Evolutionary conservation across 2,329 filamentous ascomycete genomes (phyloP).

Genomic region (Colletotrichum karsti): DNA sequence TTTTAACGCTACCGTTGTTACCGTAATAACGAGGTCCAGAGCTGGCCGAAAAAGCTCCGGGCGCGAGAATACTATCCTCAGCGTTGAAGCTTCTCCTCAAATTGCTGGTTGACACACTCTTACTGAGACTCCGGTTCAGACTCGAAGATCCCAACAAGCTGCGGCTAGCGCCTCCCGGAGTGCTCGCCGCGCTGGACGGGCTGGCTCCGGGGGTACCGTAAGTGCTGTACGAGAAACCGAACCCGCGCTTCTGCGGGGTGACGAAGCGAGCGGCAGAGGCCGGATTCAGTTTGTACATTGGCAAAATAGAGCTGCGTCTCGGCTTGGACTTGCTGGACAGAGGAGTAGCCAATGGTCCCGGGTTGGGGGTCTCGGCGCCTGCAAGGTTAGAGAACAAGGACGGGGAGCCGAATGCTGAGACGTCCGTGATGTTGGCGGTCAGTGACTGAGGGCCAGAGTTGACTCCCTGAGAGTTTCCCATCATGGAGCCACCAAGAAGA

Average conservation of each 20-base stretch:
- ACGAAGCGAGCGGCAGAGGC: slow-evolving; percentile 80
- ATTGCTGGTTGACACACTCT: slow-evolving; percentile 89
- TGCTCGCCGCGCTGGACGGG: slow-evolving; percentile 72
- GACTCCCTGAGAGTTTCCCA: slow-evolving; percentile 62
- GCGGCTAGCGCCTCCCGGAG: slow-evolving; percentile 72
- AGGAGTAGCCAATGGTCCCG: slow-evolving; percentile 91
- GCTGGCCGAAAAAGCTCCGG: slow-evolving; percentile 83
- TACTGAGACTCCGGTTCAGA: slow-evolving; percentile 77
- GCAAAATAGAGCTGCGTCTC: slow-evolving; percentile 81
- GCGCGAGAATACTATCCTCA: slow-evolving; percentile 86
- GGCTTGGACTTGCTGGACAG: slow-evolving; percentile 78
- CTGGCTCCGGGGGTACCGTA: slow-evolving; percentile 84
- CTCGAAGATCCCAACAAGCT: slow-evolving; percentile 72
- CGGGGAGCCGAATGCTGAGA: slow-evolving; percentile 89
- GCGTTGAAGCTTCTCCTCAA: slow-evolving; percentile 82
- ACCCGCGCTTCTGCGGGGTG: slow-evolving; percentile 87
- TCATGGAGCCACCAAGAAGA: slow-evolving; percentile 62
- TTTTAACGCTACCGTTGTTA: slow-evolving; percentile 81
- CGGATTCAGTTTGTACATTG: slow-evolving; percentile 88
- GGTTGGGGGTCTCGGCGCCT: slow-evolving; percentile 70
- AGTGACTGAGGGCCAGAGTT: slow-evolving; percentile 62
- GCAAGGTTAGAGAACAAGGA: slow-evolving; percentile 83
- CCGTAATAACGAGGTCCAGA: slow-evolving; percentile 70
- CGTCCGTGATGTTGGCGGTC: slow-evolving; percentile 81
- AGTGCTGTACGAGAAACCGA: slow-evolving; percentile 91